phyloP scores from a whole-genome alignment of 2,329 filamentous ascomycete species.

The Stagonosporopsis tanaceti region DNA sequence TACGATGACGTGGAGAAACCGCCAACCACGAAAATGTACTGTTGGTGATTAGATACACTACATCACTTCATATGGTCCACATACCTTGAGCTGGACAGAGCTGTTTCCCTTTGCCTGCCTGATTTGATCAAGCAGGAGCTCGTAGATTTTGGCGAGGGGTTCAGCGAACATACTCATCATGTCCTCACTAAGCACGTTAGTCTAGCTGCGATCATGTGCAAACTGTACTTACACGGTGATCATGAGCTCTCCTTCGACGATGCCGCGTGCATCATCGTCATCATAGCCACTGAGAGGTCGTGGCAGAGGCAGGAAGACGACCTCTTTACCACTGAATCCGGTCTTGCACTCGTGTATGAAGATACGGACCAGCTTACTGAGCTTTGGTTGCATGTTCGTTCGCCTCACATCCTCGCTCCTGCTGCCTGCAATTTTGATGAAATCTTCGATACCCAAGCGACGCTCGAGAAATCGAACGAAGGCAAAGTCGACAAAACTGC shows the following conservation, averaged over 20 bases:
- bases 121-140: background rate
- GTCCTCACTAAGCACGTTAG: background rate
- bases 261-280: background rate
- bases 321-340: conserved; percentile 31
- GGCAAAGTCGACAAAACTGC: conserved; percentile 35
- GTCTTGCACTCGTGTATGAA: conserved; percentile 32
- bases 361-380: conserved; percentile 29
- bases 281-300: conserved; percentile 23
- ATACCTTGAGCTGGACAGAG: background rate
- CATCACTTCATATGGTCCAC: background rate
- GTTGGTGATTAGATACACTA: background rate
- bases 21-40: background rate
- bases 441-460: conserved; percentile 29
- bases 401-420: conserved; percentile 19
- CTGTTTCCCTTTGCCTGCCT: background rate
- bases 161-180: background rate
- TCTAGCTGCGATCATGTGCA: background rate
- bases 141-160: background rate
- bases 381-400: conserved; percentile 24
- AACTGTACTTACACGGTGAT: background rate
- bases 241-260: background rate
- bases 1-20: background rate
- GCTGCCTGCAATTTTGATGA: conserved; percentile 28
- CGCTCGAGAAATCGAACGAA: conserved; percentile 36
- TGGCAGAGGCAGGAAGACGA: conserved; percentile 27